Percentiles rank a stretch among this genome's conserved stretches.
These are phyloP conservation scores for Sedum album DNA, from an alignment of 164 flowering plant genomes.

Conservation along the genomic window DNA sequence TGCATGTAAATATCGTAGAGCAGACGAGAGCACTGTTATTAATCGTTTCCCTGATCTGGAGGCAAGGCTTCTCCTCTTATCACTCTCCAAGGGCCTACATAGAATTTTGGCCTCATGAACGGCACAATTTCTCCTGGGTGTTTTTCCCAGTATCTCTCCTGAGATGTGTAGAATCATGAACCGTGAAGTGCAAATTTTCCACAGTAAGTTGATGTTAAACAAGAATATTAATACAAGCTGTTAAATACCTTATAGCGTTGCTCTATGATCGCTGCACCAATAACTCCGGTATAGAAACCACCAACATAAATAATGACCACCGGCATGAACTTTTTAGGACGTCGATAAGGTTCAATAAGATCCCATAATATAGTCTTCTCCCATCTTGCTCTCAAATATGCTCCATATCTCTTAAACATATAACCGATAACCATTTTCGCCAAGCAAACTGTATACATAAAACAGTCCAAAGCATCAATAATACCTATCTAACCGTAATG, in stretches of 20 bases:
- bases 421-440: slow-evolving; percentile 11
- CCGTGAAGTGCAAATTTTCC: not conserved
- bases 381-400: slow-evolving; percentile 36
- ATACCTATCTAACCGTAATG: too few species aligned
- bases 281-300: slow-evolving; percentile 84
- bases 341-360: slow-evolving; percentile 58
- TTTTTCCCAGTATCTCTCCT: slow-evolving; percentile 92
- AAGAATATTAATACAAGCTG: not conserved
- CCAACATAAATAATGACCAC: slow-evolving; percentile 52
- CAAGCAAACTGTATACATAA: not conserved
- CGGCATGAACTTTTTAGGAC: slow-evolving; percentile 83
- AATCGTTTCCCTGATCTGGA: slow-evolving; percentile 16
- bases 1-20: too few species aligned
- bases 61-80: slow-evolving; percentile 29
- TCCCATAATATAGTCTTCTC: slow-evolving; percentile 71
- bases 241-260: slow-evolving; percentile 71
- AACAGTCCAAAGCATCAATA: not conserved
- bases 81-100: slow-evolving; percentile 74
- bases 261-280: slow-evolving; percentile 78
- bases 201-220: not conserved
- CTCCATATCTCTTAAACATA: slow-evolving; percentile 76
- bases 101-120: slow-evolving; percentile 68
- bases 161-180: too few species aligned
- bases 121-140: slow-evolving; percentile 86
- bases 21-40: not conserved